Evolutionary conservation across 2,329 filamentous ascomycete species (phyloP).

Genomic region (Aspergillus neotritici): DNA sequence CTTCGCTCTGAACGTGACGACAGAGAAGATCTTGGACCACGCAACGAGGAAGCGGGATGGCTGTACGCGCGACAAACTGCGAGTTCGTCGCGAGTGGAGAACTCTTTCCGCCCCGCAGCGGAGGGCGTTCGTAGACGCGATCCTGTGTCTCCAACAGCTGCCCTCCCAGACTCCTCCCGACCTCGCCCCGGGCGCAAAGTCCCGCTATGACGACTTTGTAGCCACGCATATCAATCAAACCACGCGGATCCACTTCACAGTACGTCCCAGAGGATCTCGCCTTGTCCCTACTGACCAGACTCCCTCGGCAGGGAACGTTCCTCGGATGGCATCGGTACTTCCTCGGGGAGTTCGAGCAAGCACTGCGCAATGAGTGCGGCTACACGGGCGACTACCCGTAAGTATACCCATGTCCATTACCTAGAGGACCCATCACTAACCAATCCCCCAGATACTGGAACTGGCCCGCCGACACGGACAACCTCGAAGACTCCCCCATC

Average conservation of each 20-base stretch:
- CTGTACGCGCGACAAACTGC: constrained; percentile 14
- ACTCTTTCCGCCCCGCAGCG: constrained; percentile 30
- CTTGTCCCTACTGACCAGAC: not conserved
- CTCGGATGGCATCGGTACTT: constrained; percentile 35
- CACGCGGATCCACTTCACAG: not conserved
- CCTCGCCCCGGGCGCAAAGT: not conserved
- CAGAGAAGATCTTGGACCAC: constrained; percentile 4
- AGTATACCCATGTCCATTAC: not conserved
- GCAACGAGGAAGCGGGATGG: constrained; percentile 3
- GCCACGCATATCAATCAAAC: not conserved
- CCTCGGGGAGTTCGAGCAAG: constrained; percentile 27
- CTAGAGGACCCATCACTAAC: not conserved
- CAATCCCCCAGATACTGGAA: constrained; percentile 39
- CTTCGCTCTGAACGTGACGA: constrained; percentile 11
- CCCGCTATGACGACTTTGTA: not conserved
- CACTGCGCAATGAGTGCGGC: constrained; percentile 32
- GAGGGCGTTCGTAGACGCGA: constrained; percentile 42
- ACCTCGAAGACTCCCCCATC: constrained; percentile 40
- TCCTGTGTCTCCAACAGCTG: constrained; percentile 41
- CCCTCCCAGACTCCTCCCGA: constrained; percentile 31
- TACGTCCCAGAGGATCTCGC: too few relatives aligned
- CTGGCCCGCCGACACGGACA: constrained; percentile 38
- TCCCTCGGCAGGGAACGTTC: constrained; percentile 19
- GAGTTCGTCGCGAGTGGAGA: constrained; percentile 25
- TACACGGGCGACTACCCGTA: constrained; percentile 33